Evolutionary conservation across 768 basidiomycete genomes (phyloP).

Genomic region (Tremella fuciformis): DNA sequence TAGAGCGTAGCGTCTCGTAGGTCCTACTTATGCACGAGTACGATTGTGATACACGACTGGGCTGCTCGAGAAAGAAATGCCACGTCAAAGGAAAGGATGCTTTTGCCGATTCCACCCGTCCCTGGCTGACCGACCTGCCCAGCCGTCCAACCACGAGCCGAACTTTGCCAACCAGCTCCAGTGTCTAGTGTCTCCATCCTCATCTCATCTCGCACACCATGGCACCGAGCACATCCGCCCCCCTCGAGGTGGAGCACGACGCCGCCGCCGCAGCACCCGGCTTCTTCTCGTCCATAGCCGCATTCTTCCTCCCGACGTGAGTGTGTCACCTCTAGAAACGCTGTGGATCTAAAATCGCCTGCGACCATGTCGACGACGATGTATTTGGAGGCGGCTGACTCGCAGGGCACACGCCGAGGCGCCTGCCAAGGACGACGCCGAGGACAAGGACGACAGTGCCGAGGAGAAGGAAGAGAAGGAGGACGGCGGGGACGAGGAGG

Average conservation of each 20-base stretch:
- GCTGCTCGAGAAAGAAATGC: no score
- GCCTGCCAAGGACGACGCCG: constrained; percentile 49
- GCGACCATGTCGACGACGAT: background rate
- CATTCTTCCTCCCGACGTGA: constrained; percentile 44
- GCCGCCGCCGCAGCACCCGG: constrained; percentile 8
- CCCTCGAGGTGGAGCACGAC: constrained; percentile 6
- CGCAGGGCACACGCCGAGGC: constrained; percentile 45
- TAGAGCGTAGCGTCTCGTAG: no score
- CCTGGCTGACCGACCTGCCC: no score
- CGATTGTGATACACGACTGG: no score
- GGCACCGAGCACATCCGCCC: background rate
- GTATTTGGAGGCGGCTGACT: background rate
- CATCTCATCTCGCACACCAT: background rate
- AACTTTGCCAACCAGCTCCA: background rate
- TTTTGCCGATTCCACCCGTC: background rate
- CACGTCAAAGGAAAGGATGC: background rate
- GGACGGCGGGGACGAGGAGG: constrained; percentile 49
- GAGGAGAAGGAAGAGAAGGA: constrained; percentile 53
- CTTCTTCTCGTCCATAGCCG: constrained; percentile 30
- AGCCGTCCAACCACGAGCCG: constrained; percentile 7
- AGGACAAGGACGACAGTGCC: constrained; percentile 52
- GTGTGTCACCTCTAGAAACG: constrained; percentile 7
- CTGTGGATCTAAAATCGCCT: background rate
- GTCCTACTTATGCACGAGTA: no score
- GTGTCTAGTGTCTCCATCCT: background rate